These are phyloP conservation scores for Trichocladium uniseriatum DNA, from an alignment of 495 filamentous ascomycete species.

Conservation along the genomic window DNA sequence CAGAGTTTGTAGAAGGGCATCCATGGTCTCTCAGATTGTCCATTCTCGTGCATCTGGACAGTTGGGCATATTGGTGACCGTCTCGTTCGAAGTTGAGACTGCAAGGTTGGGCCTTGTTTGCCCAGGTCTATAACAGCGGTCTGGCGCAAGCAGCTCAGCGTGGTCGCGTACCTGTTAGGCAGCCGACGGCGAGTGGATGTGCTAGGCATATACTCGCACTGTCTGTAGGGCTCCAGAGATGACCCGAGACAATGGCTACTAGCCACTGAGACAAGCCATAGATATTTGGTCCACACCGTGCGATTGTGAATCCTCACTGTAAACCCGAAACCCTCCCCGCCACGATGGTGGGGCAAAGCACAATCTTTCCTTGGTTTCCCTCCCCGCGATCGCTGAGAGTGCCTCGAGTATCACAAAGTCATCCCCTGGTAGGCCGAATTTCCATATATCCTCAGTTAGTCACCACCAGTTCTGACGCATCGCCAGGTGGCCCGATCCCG, in stretches of 20 bases:
- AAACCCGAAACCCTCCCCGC: conserved; percentile 13
- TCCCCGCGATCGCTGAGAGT: background rate
- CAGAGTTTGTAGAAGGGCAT: conserved; percentile 63
- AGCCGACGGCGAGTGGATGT: background rate
- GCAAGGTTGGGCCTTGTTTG: background rate
- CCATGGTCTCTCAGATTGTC: conserved; percentile 48
- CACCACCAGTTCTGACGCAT: background rate
- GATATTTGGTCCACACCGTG: conserved; percentile 1
- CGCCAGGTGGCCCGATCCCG: background rate
- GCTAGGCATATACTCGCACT: background rate
- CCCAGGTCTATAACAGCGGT: background rate
- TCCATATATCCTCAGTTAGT: background rate
- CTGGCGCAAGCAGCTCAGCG: background rate
- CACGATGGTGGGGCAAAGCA: conserved; percentile 24
- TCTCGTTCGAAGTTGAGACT: background rate
- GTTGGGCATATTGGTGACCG: background rate
- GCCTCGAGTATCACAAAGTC: background rate
- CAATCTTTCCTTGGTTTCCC: conserved; percentile 8
- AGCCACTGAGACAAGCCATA: background rate
- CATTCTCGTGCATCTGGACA: conserved; percentile 7
- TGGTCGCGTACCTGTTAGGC: background rate
- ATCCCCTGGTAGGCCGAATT: background rate
- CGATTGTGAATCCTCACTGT: background rate
- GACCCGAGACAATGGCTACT: background rate
- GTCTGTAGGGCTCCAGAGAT: background rate